phyloP scores from a whole-genome alignment of 768 basidiomycete species.

The Hypholoma sublateritium region DNA sequence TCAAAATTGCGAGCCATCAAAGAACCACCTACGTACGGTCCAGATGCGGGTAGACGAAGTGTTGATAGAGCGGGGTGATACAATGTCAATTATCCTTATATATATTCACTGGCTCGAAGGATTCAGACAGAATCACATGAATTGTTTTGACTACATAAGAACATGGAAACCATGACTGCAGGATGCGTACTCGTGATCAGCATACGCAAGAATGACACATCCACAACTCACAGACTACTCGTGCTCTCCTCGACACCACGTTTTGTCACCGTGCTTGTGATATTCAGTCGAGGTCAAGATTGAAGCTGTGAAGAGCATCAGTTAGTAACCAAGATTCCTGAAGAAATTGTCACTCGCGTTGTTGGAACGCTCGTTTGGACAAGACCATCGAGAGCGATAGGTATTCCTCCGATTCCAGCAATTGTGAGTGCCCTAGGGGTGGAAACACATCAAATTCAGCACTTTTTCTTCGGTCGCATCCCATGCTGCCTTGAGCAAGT shows the following conservation, averaged over 20 bases:
- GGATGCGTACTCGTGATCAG: no score
- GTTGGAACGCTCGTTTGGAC: conserved; percentile 35
- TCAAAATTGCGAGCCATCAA: neutral
- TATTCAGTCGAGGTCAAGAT: conserved; percentile 9
- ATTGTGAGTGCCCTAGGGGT: conserved; percentile 30
- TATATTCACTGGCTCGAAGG: neutral
- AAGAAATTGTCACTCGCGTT: conserved; percentile 24
- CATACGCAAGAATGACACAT: no score
- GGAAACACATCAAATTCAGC: neutral
- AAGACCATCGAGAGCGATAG: conserved; percentile 33
- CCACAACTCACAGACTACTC: no score
- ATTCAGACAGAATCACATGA: no score
- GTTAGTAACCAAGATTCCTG: neutral
- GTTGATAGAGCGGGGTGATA: neutral
- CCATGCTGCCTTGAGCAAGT: no score
- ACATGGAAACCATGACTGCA: no score
- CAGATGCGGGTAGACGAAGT: neutral
- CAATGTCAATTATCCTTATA: no score
- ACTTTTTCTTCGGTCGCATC: no score
- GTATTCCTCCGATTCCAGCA: conserved; percentile 31
- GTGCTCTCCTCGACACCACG: no score
- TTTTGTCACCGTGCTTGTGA: no score
- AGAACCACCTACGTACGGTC: neutral
- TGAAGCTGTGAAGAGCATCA: conserved; percentile 7
- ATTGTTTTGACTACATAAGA: no score